Base-by-base conservation (phyloP, 495 filamentous ascomycete species). In the Annulohypoxylon bovei region DNA sequence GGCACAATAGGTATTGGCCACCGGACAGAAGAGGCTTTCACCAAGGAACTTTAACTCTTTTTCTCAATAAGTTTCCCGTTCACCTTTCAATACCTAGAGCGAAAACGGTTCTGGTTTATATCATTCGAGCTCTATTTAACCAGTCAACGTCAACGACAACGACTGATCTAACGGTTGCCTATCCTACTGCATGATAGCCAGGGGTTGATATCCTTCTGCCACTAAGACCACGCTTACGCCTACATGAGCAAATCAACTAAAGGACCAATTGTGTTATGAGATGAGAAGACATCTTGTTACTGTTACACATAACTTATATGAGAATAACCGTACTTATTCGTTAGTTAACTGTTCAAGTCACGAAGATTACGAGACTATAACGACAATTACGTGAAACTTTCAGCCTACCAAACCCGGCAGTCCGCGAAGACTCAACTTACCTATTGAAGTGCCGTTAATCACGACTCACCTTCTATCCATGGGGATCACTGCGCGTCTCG, bases 1-100 rank as follows among this genome's bases (percentile, higher is more conserved):
- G 63, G 68, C 68, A 67, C 67, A 71, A 71, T 71, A 71, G 68
- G 52, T 12, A 67, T 62, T 71, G 62, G 62, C 61, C 40, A 53
- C 16, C 55, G 46, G 61, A 22, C 18, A 42, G 39, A 42, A 42
- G 27, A 22, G 12, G 62, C 46, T 42, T 65, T 70, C 67, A 65
- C 47, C 55, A 65, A 56, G 25, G n/a, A 58, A 35, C 22, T 44
- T 61, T 61, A 30, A 14, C 40, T 46, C n/a, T 23, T 59, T 23
- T 65, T 53, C 37, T 70, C 47, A 49, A 55, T 33, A 65, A 53
- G n/a, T 70, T 65, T 56, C 61, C 62, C 46, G 57, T 42, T 46
- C 49, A 62, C 16, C 32, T 53, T 53, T 56, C 33, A 28, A 28
- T 28, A 6, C 33, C 33, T 37, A 50, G 30, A 23, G 28, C 1